Conservation (phyloP, 495 filamentous ascomycete species). For the Xylaria longipes region DNA sequence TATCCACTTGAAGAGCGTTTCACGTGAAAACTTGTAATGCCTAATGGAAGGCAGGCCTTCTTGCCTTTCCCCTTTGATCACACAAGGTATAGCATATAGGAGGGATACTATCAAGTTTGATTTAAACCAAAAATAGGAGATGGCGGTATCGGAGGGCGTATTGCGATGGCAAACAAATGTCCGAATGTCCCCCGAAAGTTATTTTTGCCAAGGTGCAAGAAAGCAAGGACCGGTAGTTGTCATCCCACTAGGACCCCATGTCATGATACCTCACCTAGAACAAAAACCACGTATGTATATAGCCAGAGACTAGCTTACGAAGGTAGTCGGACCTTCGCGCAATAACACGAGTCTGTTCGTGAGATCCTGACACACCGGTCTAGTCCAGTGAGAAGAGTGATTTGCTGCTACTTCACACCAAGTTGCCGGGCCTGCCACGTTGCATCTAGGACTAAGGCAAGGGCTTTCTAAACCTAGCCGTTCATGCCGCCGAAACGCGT, state of each 20-base stretch:
- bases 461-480: not conserved
- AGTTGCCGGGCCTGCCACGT: too few species aligned
- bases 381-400: not conserved
- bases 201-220: not conserved
- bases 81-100: not conserved
- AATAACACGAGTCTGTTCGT: too few species aligned
- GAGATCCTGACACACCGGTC: too few species aligned
- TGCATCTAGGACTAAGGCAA: slow-evolving; percentile 12
- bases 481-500: not conserved
- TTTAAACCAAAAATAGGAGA: not conserved
- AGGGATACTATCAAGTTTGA: not conserved
- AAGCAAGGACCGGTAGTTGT: not conserved
- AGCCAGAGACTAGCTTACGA: too few species aligned
- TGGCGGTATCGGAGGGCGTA: not conserved
- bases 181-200: not conserved
- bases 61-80: not conserved
- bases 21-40: not conserved
- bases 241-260: not conserved
- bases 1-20: not conserved
- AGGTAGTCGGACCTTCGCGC: too few species aligned
- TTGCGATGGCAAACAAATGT: not conserved
- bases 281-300: too few species aligned
- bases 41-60: not conserved
- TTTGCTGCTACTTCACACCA: not conserved
- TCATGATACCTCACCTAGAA: too few species aligned